Evolutionary conservation across 306 rosid genomes (phyloP), one percentile per base, ranked within the genome.

Genomic region (Arachis hypogaea): DNA sequence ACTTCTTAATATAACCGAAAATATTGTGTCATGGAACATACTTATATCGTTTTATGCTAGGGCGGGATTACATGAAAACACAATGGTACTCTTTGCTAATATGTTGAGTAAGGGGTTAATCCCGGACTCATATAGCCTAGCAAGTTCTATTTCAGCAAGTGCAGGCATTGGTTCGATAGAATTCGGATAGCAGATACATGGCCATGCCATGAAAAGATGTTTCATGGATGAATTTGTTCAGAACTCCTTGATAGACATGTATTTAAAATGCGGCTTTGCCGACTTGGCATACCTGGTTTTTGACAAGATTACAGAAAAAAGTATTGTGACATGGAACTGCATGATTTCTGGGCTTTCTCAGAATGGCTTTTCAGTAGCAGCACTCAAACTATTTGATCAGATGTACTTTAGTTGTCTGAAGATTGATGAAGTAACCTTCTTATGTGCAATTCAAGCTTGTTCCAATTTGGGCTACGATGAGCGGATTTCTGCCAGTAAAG

Each of bases 361-460:
- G 72, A 88, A 86, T 72, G 96, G 97, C 36, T 28, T 84, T 70
- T 81, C 97, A 58, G 74, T 61, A 69, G 89, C 85, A 75, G 98
- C 96, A 75, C 86, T 93, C 62, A 75, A 52, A 49, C 85, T 93
- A 68, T 93, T 91, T 68, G 91, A 93, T 75, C 71, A 85, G 77
- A 91, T 91, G 87, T 86, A 71, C 73, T 60, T 69, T 14, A 82
- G 73, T 69, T n/a, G 82, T 59, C 87, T 69, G 14, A 83, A 86
- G 82, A 77, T 89, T 22, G 80, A 89, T 59, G 93, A 86, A 30
- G 92, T 93, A 68, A 87, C 96, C 42, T 82, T 89, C 42, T 82
- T 89, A 72, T 82, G 93, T 78, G 91, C 85, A 68, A 85, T 93
- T 74, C 97, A 93, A 91, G 97, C 98, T 75, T 89, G 94, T 82